Evolutionary conservation across 805 yeast genomes (phyloP), one percentile per base, ranked within the genome.

Genomic region (Candida gorgasii): DNA sequence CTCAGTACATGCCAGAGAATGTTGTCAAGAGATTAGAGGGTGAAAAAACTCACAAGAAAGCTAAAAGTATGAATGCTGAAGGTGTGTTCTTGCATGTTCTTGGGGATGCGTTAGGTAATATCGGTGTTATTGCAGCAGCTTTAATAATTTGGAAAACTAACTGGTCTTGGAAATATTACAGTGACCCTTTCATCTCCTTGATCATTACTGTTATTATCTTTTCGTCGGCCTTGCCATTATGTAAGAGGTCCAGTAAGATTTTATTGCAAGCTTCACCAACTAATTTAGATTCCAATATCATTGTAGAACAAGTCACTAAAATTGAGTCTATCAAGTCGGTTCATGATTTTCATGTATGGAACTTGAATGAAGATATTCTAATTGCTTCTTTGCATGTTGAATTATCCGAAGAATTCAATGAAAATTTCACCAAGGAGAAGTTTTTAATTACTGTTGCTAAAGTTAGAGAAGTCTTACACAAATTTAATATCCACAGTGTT

Each of bases 311-410:
- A 47, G 84, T 92, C 34, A 63, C 80, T 27, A 66, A 76, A 13
- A 72, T 93, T 14, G 76, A 80, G 1, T 86, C 90, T 18, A 92
- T 92, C 39, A 74, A 78, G 44, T 86, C 95, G 1, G 83, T 93
- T 23, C 99, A 92, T 62, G 99, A 92, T 65, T 83, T 92, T 73
- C 99, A 92, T 63, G 83, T 92, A 45, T 92, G 99, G 99, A 92
- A 89, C 60, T 75, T 92, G 52, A 87, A 90, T 38, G 99, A 92
- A 65, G 84, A 82, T 47, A 76, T 86, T 42, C 75, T 82, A 51
- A 87, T 92, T 58, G 97, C 97, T 1, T 84, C 96, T 1, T 73
- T 93, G 46, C 99, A 92, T 61, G 85, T 89, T 30, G 87, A 89
- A 55, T 74, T 93, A 32, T 50, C 49, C 13, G 58, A 55, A 24